A percentile compares a stretch with the other conserved stretches of the same genome.
These are phyloP conservation scores for Alliaria petiolata DNA, from an alignment of 345 rosid species.

Conservation along the genomic window DNA sequence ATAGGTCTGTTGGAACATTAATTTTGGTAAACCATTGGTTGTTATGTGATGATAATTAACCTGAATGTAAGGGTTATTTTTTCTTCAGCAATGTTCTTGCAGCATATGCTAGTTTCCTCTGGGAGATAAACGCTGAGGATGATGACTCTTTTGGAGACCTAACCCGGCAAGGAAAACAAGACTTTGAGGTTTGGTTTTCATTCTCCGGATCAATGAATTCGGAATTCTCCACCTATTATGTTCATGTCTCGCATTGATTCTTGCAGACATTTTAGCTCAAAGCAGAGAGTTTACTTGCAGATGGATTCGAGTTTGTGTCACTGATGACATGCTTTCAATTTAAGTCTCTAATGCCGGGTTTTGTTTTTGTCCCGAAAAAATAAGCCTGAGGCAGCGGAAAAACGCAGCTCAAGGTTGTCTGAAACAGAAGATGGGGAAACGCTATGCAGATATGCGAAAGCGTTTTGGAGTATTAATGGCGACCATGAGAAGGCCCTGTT, in stretches of 20 bases:
- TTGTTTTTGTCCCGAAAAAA: slow-evolving; percentile 16
- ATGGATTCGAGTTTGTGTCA: background rate
- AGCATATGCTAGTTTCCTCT: slow-evolving; percentile 80
- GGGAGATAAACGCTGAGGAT: slow-evolving; percentile 45
- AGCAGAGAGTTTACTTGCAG: background rate
- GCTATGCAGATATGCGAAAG: slow-evolving; percentile 56
- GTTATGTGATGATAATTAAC: background rate
- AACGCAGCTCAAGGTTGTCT: slow-evolving; percentile 45
- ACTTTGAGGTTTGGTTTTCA: slow-evolving; percentile 28
- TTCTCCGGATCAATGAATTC: background rate
- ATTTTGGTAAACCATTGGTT: background rate
- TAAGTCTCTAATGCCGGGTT: background rate
- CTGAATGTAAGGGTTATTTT: background rate
- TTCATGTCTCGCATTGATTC: background rate
- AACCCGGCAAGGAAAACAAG: slow-evolving; percentile 15
- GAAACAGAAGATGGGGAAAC: slow-evolving; percentile 63
- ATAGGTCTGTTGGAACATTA: slow-evolving; percentile 44
- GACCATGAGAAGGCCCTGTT: slow-evolving; percentile 56
- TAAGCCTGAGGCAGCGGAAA: slow-evolving; percentile 50
- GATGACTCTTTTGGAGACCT: slow-evolving; percentile 5
- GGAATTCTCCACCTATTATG: background rate
- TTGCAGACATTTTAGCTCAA: background rate
- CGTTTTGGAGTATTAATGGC: slow-evolving; percentile 57
- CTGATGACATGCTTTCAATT: background rate
- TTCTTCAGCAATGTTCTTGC: slow-evolving; percentile 62